Conservation (phyloP, 2,329 filamentous ascomycete species). For the Paramyrothecium roridum region DNA sequence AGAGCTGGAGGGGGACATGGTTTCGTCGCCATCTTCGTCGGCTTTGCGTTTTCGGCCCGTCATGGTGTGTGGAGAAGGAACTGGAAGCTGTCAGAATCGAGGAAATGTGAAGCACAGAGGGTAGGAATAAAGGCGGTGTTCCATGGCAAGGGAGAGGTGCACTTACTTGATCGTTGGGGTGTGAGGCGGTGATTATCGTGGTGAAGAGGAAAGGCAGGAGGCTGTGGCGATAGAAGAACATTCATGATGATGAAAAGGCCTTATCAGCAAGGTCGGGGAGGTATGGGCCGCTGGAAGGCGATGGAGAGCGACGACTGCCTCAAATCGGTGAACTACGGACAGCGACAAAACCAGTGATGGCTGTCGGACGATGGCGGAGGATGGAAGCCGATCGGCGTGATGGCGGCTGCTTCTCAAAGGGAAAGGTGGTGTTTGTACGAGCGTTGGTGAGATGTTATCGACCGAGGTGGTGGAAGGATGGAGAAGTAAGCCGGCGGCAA, state of each 20-base stretch:
- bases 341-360: too few relatives aligned
- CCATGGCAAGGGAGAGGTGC: neutral
- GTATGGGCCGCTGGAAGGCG: neutral
- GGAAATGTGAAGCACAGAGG: conserved; percentile 1
- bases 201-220: conserved; percentile 55
- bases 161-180: conserved; percentile 54
- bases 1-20: conserved; percentile 79
- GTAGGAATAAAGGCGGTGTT: neutral
- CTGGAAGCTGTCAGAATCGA: conserved; percentile 23
- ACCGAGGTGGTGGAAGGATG: neutral
- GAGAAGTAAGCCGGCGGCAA: neutral
- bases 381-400: too few relatives aligned
- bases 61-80: conserved; percentile 51
- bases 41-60: conserved; percentile 79
- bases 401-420: too few relatives aligned
- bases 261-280: conserved; percentile 3
- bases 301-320: too few relatives aligned
- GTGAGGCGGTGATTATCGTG: conserved; percentile 54
- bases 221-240: conserved; percentile 58
- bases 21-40: conserved; percentile 78
- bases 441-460: too few relatives aligned
- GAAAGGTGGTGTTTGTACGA: too few relatives aligned
- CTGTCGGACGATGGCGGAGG: too few relatives aligned
- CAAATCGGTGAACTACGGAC: too few relatives aligned
- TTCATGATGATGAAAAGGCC: conserved; percentile 47